Percentiles rank a stretch among this genome's conserved stretches.
These are phyloP conservation scores for Tolypocladium sp. DNA, from an alignment of 2,329 filamentous ascomycete genomes.

Conservation along the genomic window DNA sequence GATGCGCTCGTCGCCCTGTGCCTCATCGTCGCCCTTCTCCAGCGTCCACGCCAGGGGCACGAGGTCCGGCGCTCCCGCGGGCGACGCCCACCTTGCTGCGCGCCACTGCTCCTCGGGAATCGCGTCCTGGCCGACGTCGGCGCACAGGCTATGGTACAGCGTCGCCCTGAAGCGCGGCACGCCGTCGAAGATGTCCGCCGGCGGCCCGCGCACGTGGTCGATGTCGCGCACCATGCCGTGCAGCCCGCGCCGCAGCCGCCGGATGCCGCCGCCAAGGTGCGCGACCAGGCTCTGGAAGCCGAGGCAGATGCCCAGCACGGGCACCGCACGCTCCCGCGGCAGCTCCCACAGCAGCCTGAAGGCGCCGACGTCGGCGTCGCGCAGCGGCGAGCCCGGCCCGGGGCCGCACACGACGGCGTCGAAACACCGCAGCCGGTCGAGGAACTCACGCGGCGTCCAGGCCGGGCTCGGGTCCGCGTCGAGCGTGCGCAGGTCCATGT, in stretches of 20 bases:
- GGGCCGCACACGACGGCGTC: constrained; percentile 86
- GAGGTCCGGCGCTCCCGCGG: constrained; percentile 27
- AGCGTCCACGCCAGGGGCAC: constrained; percentile 56
- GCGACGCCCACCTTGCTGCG: constrained; percentile 28
- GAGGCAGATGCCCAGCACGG: constrained; percentile 80
- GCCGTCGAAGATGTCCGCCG: constrained; percentile 53
- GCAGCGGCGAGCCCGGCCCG: constrained; percentile 73
- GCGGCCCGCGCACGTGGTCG: constrained; percentile 34
- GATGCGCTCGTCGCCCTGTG: constrained; percentile 37
- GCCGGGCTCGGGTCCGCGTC: constrained; percentile 50
- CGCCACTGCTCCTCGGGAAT: constrained; percentile 26
- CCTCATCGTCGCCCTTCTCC: constrained; percentile 26
- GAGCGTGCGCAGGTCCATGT: constrained; percentile 39
- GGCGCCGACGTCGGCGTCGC: constrained; percentile 68
- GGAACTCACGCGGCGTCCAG: constrained; percentile 35
- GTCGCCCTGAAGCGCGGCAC: constrained; percentile 58
- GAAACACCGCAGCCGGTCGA: constrained; percentile 43
- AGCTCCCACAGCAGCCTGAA: constrained; percentile 70
- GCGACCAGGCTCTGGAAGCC: constrained; percentile 78
- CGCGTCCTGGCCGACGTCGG: constrained; percentile 41
- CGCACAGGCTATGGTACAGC: constrained; percentile 62
- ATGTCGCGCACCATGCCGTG: constrained; percentile 74
- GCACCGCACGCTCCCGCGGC: constrained; percentile 48
- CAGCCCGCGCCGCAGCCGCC: constrained; percentile 59
- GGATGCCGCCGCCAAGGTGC: constrained; percentile 57